Percentiles rank a stretch among this genome's conserved stretches.
Evolutionary conservation across 2,329 filamentous ascomycete species (phyloP).

Genomic region (Nemania bipapillata): DNA sequence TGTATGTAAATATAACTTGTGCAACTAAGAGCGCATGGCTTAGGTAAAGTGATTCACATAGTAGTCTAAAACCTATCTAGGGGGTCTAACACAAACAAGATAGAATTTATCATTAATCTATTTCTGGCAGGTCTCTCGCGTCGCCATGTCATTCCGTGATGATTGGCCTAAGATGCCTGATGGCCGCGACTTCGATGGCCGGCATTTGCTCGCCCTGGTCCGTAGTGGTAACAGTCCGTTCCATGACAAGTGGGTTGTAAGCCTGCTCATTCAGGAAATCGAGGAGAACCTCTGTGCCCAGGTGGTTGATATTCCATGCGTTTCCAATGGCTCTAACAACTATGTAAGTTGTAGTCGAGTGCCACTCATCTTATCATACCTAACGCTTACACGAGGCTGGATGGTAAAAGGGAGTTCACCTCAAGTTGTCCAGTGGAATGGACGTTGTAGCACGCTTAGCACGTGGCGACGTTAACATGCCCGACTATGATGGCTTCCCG

Average conservation of each 20-base stretch:
- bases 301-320: conserved; percentile 2
- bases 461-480: conserved; percentile 10
- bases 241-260: conserved; percentile 3
- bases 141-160: too few species aligned
- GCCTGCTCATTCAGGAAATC: conserved; percentile 15
- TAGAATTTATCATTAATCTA: too few species aligned
- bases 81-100: too few species aligned
- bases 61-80: too few species aligned
- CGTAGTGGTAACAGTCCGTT: conserved; percentile 7
- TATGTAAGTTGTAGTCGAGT: too few species aligned
- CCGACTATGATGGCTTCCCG: conserved; percentile 12
- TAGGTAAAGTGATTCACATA: too few species aligned
- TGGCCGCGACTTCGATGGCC: conserved; percentile 9
- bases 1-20: too few species aligned
- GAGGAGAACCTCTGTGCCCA: conserved; percentile 3
- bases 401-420: not conserved
- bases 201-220: not conserved
- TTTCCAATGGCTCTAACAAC: conserved; percentile 15
- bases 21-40: too few species aligned
- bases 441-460: not conserved
- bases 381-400: not conserved
- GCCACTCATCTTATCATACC: too few species aligned
- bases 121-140: too few species aligned
- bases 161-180: conserved; percentile 18
- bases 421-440: not conserved